A percentile compares a stretch with the other conserved stretches of the same genome.
Evolutionary conservation across 345 rosid species (phyloP).

Genomic region (Rhodomyrtus tomentosa): DNA sequence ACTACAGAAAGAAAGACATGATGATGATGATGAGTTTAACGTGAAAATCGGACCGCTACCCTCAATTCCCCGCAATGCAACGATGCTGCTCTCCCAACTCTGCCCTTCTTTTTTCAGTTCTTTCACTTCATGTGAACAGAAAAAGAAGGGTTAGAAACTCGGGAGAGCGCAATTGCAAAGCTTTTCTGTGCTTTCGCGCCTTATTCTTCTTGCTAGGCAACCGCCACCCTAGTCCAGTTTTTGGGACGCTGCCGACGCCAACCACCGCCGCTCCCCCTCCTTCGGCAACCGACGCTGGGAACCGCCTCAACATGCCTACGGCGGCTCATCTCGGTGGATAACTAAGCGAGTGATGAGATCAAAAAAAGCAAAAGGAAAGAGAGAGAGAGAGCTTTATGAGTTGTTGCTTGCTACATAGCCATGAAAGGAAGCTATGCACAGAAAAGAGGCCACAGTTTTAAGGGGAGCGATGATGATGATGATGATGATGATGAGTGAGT

Average conservation of each 20-base stretch:
- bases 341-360: not conserved
- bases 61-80: slow-evolving; percentile 93
- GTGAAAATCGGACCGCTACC: slow-evolving; percentile 74
- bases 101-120: slow-evolving; percentile 3
- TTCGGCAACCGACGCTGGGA: not conserved
- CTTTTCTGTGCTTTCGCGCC: not conserved
- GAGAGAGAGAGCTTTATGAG: not conserved
- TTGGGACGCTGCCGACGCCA: not conserved
- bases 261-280: not conserved
- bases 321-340: not conserved
- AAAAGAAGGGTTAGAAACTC: slow-evolving; percentile 27
- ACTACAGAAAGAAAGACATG: slow-evolving; percentile 12
- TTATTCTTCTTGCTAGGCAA: not conserved
- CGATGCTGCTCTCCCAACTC: slow-evolving; percentile 56
- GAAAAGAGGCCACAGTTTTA: not conserved
- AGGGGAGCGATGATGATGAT: not conserved
- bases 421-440: not conserved
- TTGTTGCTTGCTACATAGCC: not conserved
- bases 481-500: not conserved
- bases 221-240: not conserved
- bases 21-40: not conserved
- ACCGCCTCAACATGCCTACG: not conserved
- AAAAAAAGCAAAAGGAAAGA: not conserved
- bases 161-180: slow-evolving; percentile 80
- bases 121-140: not conserved